A percentile compares a stretch with the other conserved stretches of the same genome.
phyloP scores from a whole-genome alignment of 2,329 filamentous ascomycete species.

The Penicillium sp. region DNA sequence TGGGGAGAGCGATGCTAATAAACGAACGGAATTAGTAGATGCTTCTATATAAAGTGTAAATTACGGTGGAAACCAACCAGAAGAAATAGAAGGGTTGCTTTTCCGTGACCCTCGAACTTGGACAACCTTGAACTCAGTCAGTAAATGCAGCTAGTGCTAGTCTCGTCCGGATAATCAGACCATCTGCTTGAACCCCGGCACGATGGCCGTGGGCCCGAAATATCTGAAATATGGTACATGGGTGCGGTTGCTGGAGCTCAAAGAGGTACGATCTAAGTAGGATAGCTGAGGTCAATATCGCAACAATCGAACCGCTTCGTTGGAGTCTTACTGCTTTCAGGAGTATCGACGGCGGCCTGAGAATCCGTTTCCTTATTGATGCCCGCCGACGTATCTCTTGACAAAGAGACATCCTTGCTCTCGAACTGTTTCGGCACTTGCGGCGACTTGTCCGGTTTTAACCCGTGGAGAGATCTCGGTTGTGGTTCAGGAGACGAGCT shows the following conservation, averaged over 20 bases:
- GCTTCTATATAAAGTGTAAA: not conserved
- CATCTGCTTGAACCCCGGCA: constrained; percentile 90
- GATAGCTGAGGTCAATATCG: constrained; percentile 6
- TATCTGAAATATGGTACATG: constrained; percentile 82
- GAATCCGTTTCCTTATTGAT: constrained; percentile 25
- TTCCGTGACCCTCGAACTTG: constrained; percentile 54
- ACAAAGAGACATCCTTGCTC: constrained; percentile 13
- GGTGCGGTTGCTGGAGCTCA: constrained; percentile 35
- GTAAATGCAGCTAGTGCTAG: not conserved
- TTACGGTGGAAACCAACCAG: constrained; percentile 25
- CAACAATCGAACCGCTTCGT: not conserved
- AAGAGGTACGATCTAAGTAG: constrained; percentile 33
- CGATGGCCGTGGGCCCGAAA: constrained; percentile 85
- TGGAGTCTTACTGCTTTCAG: constrained; percentile 35
- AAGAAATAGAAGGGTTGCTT: constrained; percentile 39
- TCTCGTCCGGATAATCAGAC: constrained; percentile 40
- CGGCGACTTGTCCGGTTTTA: constrained; percentile 12
- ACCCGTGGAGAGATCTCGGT: constrained; percentile 4
- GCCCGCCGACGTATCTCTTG: constrained; percentile 16
- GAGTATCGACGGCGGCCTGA: constrained; percentile 27
- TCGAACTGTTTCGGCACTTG: constrained; percentile 14
- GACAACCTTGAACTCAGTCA: constrained; percentile 51
- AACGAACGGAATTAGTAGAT: not conserved
- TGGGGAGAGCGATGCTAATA: constrained; percentile 34
- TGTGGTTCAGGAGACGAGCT: constrained; percentile 27